Evolutionary conservation across 768 basidiomycete species (phyloP).

Genomic region (Pisolithus tinctorius): DNA sequence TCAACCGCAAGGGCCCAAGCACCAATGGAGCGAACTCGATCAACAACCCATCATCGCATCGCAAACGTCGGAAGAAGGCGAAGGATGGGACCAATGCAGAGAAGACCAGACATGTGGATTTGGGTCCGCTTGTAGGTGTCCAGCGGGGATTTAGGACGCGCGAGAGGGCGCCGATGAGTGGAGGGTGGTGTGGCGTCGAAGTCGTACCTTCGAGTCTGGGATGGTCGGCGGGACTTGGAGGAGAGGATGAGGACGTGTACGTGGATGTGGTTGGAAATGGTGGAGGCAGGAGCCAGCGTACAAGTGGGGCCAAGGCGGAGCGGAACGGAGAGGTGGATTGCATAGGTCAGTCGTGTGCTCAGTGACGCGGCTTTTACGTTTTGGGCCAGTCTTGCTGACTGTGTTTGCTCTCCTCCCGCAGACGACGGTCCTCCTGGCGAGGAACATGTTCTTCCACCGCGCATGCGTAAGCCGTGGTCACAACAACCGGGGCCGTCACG

Average conservation of each 20-base stretch:
- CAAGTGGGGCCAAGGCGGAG: neutral
- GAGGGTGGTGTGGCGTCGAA: slow-evolving; percentile 62
- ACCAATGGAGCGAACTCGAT: too few relatives aligned
- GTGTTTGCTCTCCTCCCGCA: slow-evolving; percentile 1
- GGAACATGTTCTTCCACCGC: slow-evolving; percentile 47
- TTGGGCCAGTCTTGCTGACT: too few relatives aligned
- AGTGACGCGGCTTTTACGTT: neutral
- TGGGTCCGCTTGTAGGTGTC: slow-evolving; percentile 59
- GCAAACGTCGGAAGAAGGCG: neutral
- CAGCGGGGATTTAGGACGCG: slow-evolving; percentile 57
- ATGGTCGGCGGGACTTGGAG: slow-evolving; percentile 2
- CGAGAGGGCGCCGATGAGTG: slow-evolving; percentile 48
- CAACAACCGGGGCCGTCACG: slow-evolving; percentile 4
- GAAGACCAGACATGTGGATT: slow-evolving; percentile 26
- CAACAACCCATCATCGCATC: too few relatives aligned
- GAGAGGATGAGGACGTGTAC: slow-evolving; percentile 5
- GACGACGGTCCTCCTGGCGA: neutral
- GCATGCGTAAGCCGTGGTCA: slow-evolving; percentile 50
- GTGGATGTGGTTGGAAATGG: slow-evolving; percentile 16
- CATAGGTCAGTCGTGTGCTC: too few relatives aligned
- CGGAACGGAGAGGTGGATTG: too few relatives aligned
- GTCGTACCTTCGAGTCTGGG: slow-evolving; percentile 33
- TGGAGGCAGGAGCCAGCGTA: slow-evolving; percentile 4
- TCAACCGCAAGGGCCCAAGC: too few relatives aligned
- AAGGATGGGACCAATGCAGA: neutral